Conservation (phyloP, 495 filamentous ascomycete species). For the Hyaloscypha finlandica region DNA sequence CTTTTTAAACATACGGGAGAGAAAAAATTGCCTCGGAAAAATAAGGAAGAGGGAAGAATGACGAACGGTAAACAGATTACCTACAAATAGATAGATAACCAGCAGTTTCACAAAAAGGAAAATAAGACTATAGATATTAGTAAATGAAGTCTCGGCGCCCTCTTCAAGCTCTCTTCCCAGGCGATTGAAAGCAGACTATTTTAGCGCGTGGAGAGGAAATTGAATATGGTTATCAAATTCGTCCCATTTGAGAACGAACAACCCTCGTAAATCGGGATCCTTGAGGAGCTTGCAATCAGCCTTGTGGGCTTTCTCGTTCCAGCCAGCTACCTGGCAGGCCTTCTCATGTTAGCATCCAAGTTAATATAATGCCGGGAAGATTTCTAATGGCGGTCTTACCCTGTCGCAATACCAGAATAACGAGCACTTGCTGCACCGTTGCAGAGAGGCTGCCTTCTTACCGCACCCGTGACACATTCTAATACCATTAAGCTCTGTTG, state of each 20-base stretch:
- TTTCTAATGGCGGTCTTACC: conserved; percentile 30
- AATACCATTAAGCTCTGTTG: conserved; percentile 28
- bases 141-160: too few relatives aligned
- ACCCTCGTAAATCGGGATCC: conserved; percentile 36
- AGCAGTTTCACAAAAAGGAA: too few relatives aligned
- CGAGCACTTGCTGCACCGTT: conserved; percentile 32
- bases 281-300: conserved; percentile 40
- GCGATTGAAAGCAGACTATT: too few relatives aligned
- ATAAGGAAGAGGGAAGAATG: too few relatives aligned
- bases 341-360: conserved; percentile 30
- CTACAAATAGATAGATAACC: too few relatives aligned
- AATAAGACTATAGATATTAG: too few relatives aligned
- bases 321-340: conserved; percentile 35
- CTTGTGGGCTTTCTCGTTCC: conserved; percentile 41
- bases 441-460: conserved; percentile 31
- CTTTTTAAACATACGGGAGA: too few relatives aligned
- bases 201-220: neutral
- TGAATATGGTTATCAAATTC: conserved; percentile 35
- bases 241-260: conserved; percentile 38
- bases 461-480: conserved; percentile 35
- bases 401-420: conserved; percentile 39
- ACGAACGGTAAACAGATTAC: too few relatives aligned
- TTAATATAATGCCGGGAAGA: conserved; percentile 25
- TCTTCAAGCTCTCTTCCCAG: too few relatives aligned
- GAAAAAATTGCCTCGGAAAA: too few relatives aligned